Evolutionary conservation across 768 basidiomycete species (phyloP).

Genomic region (Neoboletus brunneissimus): DNA sequence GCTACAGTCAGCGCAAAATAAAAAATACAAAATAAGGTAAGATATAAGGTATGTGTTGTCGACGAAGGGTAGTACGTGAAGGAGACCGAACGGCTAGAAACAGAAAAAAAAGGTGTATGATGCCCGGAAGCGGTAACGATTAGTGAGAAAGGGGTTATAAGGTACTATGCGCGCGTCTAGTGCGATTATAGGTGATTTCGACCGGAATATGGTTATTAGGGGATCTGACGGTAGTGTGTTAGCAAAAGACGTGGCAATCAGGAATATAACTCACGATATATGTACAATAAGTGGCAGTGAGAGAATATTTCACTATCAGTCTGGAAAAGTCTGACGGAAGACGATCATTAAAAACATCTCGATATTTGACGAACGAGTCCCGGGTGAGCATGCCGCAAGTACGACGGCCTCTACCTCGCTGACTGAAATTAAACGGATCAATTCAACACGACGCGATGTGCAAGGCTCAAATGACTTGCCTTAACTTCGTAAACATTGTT

Average conservation of each 20-base stretch:
- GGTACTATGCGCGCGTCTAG: not conserved
- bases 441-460: not conserved
- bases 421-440: not conserved
- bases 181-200: not conserved
- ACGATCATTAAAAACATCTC: not conserved
- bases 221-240: slow-evolving; percentile 1
- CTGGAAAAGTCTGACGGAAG: not conserved
- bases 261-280: slow-evolving; percentile 2
- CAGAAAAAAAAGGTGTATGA: slow-evolving; percentile 1
- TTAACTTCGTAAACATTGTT: slow-evolving; percentile 1
- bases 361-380: not conserved
- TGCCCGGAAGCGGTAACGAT: not conserved
- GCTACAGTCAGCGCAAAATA: slow-evolving; percentile 17
- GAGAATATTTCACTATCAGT: not conserved
- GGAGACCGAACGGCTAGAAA: not conserved
- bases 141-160: not conserved
- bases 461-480: not conserved
- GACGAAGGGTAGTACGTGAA: not conserved
- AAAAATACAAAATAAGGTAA: not conserved
- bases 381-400: not conserved
- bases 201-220: not conserved
- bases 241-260: not conserved
- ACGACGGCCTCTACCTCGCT: not conserved
- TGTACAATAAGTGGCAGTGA: not conserved
- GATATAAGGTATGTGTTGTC: not conserved